phyloP scores from a whole-genome alignment of 1,284 basidiomycete species.

The Ceratobasidium sp. region DNA sequence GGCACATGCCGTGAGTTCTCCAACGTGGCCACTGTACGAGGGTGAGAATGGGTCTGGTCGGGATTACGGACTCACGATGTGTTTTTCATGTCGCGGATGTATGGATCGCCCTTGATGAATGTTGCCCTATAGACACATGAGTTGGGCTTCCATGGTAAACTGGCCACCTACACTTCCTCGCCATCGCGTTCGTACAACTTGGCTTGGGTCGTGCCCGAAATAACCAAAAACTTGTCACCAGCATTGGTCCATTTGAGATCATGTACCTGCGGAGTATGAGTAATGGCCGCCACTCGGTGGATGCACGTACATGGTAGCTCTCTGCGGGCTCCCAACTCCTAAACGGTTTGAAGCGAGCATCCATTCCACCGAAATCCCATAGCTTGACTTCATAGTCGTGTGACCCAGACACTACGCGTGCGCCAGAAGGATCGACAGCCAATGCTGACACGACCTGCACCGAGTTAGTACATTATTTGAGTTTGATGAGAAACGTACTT shows the following conservation, averaged over 20 bases:
- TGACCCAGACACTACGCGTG: conserved; percentile 87
- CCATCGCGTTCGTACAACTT: conserved; percentile 91
- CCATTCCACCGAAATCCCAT: conserved; percentile 99
- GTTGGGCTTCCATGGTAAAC: conserved; percentile 2
- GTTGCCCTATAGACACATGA: conserved; percentile 64
- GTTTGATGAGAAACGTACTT: conserved; percentile 51
- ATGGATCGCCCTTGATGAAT: conserved; percentile 95
- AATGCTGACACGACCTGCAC: conserved; percentile 85
- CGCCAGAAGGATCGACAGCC: conserved; percentile 90
- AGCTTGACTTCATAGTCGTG: conserved; percentile 98
- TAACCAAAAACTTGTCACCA: conserved; percentile 81
- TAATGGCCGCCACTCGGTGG: conserved; percentile 2
- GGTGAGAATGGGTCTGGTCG: neutral
- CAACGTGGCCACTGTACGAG: conserved; percentile 81
- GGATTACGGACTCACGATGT: conserved; percentile 68
- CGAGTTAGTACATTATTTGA: conserved; percentile 9
- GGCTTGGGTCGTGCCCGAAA: conserved; percentile 87
- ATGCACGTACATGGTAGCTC: conserved; percentile 80
- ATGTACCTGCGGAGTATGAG: conserved; percentile 65
- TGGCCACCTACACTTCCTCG: conserved; percentile 76
- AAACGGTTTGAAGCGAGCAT: conserved; percentile 81
- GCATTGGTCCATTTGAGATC: conserved; percentile 88
- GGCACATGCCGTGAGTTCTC: conserved; percentile 84
- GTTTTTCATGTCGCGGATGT: conserved; percentile 98
- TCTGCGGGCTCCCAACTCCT: conserved; percentile 94